These are phyloP conservation scores for Alternaria viburni DNA, from an alignment of 2,329 filamentous ascomycete genomes.

Conservation along the genomic window DNA sequence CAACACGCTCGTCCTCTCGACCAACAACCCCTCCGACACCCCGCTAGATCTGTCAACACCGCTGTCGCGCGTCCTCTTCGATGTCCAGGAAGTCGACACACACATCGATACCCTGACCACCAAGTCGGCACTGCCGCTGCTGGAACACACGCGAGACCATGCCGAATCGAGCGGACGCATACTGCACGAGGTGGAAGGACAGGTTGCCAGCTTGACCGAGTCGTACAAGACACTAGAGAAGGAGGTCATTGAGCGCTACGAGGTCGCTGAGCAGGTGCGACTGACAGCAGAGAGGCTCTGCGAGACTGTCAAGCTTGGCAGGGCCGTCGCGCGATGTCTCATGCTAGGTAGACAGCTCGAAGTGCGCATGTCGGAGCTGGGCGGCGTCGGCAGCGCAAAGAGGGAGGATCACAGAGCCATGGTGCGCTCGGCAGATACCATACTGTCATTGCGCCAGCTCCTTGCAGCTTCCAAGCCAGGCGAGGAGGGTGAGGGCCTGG, in stretches of 20 bases:
- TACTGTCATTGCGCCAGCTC: slow-evolving; percentile 77
- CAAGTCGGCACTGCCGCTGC: slow-evolving; percentile 77
- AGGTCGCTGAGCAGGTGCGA: slow-evolving; percentile 82
- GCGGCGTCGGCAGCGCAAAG: slow-evolving; percentile 53
- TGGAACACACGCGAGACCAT: slow-evolving; percentile 78
- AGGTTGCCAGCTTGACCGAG: slow-evolving; percentile 79
- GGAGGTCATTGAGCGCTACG: slow-evolving; percentile 85
- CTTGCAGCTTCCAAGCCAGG: slow-evolving; percentile 70
- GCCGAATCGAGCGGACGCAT: slow-evolving; percentile 75
- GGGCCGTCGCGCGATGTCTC: slow-evolving; percentile 78
- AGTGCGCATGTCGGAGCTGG: slow-evolving; percentile 77
- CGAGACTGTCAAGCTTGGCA: slow-evolving; percentile 77
- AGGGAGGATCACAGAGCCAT: slow-evolving; percentile 79
- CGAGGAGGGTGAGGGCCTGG: slow-evolving; percentile 78
- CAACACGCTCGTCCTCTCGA: slow-evolving; percentile 84
- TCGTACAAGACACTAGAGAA: slow-evolving; percentile 85
- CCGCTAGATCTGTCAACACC: slow-evolving; percentile 93
- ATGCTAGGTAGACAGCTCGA: slow-evolving; percentile 86
- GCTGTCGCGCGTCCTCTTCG: slow-evolving; percentile 90
- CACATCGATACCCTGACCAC: slow-evolving; percentile 92
- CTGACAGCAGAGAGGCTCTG: slow-evolving; percentile 78
- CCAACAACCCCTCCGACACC: slow-evolving; percentile 89
- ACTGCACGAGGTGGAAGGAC: slow-evolving; percentile 76
- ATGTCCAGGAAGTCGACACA: slow-evolving; percentile 95
- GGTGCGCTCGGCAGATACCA: slow-evolving; percentile 79